A percentile compares a stretch with the other conserved stretches of the same genome.
These are phyloP conservation scores for Populus deltoides DNA, from an alignment of 345 rosid species.

Conservation along the genomic window DNA sequence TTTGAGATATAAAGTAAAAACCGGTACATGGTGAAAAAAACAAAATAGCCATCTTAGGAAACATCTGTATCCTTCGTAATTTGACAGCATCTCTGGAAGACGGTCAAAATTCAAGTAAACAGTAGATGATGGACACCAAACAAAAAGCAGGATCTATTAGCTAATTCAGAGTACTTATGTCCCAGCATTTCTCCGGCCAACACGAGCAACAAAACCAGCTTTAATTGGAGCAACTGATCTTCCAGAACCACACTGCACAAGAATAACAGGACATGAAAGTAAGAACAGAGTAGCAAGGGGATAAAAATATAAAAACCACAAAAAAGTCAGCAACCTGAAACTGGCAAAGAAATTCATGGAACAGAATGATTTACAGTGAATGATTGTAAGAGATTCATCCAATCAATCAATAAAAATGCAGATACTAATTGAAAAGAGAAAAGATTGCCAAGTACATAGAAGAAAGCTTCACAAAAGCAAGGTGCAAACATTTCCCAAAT, in stretches of 20 bases:
- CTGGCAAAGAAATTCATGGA: neutral
- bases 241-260: constrained; percentile 86
- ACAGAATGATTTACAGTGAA: neutral
- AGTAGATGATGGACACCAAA: neutral
- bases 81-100: neutral
- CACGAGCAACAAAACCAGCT: constrained; percentile 97
- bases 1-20: neutral
- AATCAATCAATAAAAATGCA: neutral
- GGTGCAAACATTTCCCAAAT: neutral
- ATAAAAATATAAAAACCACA: neutral
- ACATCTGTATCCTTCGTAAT: neutral
- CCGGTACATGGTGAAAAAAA: neutral
- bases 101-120: neutral
- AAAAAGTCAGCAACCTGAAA: neutral
- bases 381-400: neutral
- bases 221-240: constrained; percentile 94
- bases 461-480: neutral
- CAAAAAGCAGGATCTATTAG: neutral
- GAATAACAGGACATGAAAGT: neutral
- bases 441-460: neutral
- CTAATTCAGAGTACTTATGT: constrained; percentile 29
- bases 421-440: neutral
- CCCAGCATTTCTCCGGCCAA: constrained; percentile 80
- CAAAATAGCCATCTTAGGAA: neutral
- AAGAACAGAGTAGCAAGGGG: neutral